Evolutionary conservation across 108 stramenopile species (phyloP).

Genomic region (Cyclotella distinguenda): DNA sequence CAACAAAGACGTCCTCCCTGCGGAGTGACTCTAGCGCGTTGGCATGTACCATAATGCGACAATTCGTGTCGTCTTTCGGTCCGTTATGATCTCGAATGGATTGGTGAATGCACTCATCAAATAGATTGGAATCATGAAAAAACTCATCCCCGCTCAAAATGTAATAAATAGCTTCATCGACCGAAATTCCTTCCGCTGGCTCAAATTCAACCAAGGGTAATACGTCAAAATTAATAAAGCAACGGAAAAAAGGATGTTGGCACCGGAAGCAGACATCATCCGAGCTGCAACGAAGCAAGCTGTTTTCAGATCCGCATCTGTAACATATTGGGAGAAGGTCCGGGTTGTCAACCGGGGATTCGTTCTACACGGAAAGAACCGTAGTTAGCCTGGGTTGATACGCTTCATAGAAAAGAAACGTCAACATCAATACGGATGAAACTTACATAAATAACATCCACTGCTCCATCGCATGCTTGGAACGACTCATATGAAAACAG

Average conservation of each 20-base stretch:
- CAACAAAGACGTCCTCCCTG: conserved; percentile 1
- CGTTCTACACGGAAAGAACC: conserved; percentile 33
- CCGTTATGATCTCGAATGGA: conserved; percentile 45
- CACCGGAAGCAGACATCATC: conserved; percentile 67
- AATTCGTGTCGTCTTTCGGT: not conserved
- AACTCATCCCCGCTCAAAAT: not conserved
- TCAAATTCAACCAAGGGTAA: conserved; percentile 78
- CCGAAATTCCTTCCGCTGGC: conserved; percentile 43
- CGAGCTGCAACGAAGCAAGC: conserved; percentile 47
- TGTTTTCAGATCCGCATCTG: conserved; percentile 63
- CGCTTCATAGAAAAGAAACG: no score
- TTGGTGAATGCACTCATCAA: conserved; percentile 42
- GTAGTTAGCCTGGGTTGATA: no score
- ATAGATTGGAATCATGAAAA: conserved; percentile 12
- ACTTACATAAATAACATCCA: no score
- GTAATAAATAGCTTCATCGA: conserved; percentile 51
- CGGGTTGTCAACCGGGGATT: conserved; percentile 56
- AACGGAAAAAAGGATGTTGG: conserved; percentile 70
- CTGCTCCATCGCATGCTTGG: no score
- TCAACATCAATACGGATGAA: no score
- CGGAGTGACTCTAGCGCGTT: not conserved
- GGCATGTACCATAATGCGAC: not conserved
- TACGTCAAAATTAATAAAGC: conserved; percentile 66
- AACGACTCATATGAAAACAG: no score
- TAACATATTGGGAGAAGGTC: conserved; percentile 73